phyloP scores from a whole-genome alignment of 1,284 basidiomycete species.

The Leccinum pachyderme region DNA sequence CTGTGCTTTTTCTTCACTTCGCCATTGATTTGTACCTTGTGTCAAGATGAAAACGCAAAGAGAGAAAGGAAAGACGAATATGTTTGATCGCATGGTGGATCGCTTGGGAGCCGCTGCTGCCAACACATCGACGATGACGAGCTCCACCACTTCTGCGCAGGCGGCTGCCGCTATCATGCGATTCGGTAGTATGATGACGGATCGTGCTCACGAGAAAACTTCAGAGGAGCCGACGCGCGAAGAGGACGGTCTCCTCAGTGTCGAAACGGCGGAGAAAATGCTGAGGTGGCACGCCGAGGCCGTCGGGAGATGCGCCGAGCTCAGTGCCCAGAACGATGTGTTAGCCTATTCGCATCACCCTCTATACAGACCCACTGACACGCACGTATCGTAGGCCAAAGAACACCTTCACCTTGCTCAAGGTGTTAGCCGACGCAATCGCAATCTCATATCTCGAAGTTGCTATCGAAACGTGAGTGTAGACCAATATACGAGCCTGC shows the following conservation, averaged over 20 bases:
- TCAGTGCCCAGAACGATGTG: conserved; percentile 81
- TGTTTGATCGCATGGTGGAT: conserved; percentile 91
- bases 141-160: conserved; percentile 68
- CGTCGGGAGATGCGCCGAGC: conserved; percentile 87
- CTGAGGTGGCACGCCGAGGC: conserved; percentile 96
- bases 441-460: conserved; percentile 87
- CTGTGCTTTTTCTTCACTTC: conserved; percentile 5
- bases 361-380: conserved; percentile 1
- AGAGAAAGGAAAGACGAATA: conserved; percentile 77
- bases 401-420: conserved; percentile 83
- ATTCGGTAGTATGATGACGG: conserved; percentile 72
- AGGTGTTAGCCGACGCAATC: conserved; percentile 87
- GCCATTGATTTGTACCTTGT: conserved; percentile 13
- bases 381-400: conserved; percentile 64
- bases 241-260: conserved; percentile 76
- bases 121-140: conserved; percentile 56
- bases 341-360: conserved; percentile 42
- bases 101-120: conserved; percentile 80
- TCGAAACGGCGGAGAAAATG: conserved; percentile 85
- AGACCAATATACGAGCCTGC: neutral
- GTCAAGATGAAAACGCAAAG: conserved; percentile 62
- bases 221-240: conserved; percentile 71
- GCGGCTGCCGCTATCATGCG: conserved; percentile 80
- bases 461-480: conserved; percentile 83
- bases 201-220: conserved; percentile 51